Conservation (phyloP, 495 filamentous ascomycete species). For the Evansstolkia leycettana region DNA sequence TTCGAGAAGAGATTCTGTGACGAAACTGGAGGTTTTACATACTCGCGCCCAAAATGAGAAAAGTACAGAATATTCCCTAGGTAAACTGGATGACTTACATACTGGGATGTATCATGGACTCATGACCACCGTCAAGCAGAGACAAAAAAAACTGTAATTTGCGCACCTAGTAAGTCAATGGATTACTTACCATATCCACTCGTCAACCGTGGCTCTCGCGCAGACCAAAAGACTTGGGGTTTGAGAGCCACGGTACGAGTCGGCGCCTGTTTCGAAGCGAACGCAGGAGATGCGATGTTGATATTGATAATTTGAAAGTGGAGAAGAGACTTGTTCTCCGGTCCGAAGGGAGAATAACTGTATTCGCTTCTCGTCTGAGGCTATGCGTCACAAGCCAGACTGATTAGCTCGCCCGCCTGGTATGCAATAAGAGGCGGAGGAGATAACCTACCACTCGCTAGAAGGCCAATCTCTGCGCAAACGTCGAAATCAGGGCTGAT, state of each 20-base stretch:
- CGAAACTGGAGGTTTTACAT: too few species aligned
- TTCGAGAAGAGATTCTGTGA: too few species aligned
- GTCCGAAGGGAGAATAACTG: slow-evolving; percentile 28
- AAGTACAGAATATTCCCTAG: too few species aligned
- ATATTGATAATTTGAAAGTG: slow-evolving; percentile 17
- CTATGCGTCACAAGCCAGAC: slow-evolving; percentile 3
- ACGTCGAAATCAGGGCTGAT: slow-evolving; percentile 23
- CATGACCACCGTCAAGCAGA: too few species aligned
- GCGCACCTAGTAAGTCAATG: too few species aligned
- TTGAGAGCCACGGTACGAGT: slow-evolving; percentile 14
- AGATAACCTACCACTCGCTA: slow-evolving; percentile 25
- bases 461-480: slow-evolving; percentile 22
- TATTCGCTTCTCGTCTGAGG: slow-evolving; percentile 20
- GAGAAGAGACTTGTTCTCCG: slow-evolving; percentile 22
- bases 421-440: not conserved
- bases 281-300: slow-evolving; percentile 17
- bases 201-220: slow-evolving; percentile 19
- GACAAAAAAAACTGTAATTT: too few species aligned
- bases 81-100: too few species aligned
- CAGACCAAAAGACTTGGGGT: slow-evolving; percentile 25
- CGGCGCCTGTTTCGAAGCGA: slow-evolving; percentile 22
- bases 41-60: too few species aligned
- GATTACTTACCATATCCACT: slow-evolving; percentile 31
- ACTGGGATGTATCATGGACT: too few species aligned
- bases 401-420: not conserved